Percentiles rank a stretch among this genome's conserved stretches.
phyloP scores from a whole-genome alignment of 805 yeast genomes.

The Saccharomycopsis sp. region DNA sequence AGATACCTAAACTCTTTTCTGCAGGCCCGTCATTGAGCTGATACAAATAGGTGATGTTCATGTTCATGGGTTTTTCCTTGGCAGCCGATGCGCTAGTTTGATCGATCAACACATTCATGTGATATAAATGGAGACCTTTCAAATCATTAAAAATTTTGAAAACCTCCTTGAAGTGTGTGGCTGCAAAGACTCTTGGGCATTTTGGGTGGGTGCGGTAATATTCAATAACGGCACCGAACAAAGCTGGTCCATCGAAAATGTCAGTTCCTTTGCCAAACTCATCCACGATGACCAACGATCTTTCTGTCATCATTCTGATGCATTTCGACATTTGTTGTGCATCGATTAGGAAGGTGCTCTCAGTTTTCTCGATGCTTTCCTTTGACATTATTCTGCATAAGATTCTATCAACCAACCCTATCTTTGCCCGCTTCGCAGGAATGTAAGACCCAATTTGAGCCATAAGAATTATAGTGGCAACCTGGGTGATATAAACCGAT shows the following conservation, averaged over 20 bases:
- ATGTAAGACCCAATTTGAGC: slow-evolving; percentile 69
- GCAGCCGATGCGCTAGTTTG: slow-evolving; percentile 2
- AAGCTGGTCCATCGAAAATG: slow-evolving; percentile 80
- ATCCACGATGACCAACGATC: slow-evolving; percentile 56
- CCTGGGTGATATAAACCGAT: slow-evolving; percentile 63
- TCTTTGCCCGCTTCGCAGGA: slow-evolving; percentile 50
- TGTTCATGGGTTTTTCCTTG: too few species aligned
- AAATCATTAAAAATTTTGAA: slow-evolving; percentile 24
- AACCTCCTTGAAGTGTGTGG: slow-evolving; percentile 94
- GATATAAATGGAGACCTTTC: slow-evolving; percentile 27
- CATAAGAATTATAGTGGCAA: slow-evolving; percentile 63
- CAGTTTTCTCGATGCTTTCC: slow-evolving; percentile 63
- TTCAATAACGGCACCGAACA: slow-evolving; percentile 94
- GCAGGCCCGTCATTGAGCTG: slow-evolving; percentile 28
- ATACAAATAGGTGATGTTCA: slow-evolving; percentile 31
- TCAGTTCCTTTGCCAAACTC: slow-evolving; percentile 69
- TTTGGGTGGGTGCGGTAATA: slow-evolving; percentile 59
- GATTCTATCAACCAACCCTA: slow-evolving; percentile 58
- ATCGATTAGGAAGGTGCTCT: slow-evolving; percentile 79
- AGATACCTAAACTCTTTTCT: slow-evolving; percentile 30
- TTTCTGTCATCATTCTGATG: slow-evolving; percentile 39
- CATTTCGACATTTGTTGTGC: slow-evolving; percentile 78
- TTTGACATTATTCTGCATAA: slow-evolving; percentile 67
- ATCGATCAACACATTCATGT: slow-evolving; percentile 28
- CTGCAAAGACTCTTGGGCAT: slow-evolving; percentile 73